Percentiles rank a stretch among this genome's conserved stretches.
Evolutionary conservation across 1,284 basidiomycete species (phyloP).

Genomic region (Cutaneotrichosporon sp.): DNA sequence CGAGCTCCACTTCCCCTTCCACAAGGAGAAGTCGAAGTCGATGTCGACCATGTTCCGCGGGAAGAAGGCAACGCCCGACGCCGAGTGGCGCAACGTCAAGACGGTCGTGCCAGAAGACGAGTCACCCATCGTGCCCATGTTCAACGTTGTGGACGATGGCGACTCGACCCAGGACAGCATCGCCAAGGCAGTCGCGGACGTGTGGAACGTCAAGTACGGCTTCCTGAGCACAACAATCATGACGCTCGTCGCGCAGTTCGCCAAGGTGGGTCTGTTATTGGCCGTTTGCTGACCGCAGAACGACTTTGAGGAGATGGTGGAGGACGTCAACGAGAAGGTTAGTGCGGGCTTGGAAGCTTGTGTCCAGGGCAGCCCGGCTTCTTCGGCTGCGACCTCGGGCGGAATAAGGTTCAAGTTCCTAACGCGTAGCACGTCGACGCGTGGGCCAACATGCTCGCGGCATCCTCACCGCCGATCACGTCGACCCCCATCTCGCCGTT

Average conservation of each 20-base stretch:
- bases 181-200: slow-evolving; percentile 69
- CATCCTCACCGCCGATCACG: slow-evolving; percentile 70
- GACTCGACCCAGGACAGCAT: slow-evolving; percentile 73
- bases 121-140: slow-evolving; percentile 68
- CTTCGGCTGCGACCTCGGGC: neutral
- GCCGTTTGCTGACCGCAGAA: slow-evolving; percentile 8
- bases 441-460: slow-evolving; percentile 80
- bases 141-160: slow-evolving; percentile 82
- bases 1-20: slow-evolving; percentile 61
- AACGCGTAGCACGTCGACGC: slow-evolving; percentile 68
- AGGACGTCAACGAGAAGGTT: slow-evolving; percentile 27
- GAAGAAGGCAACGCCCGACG: slow-evolving; percentile 23
- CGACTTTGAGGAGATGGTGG: slow-evolving; percentile 25
- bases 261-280: slow-evolving; percentile 30
- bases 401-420: slow-evolving; percentile 31
- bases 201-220: slow-evolving; percentile 81
- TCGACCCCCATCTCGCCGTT: slow-evolving; percentile 78
- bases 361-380: neutral
- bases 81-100: slow-evolving; percentile 42
- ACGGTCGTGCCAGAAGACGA: slow-evolving; percentile 60
- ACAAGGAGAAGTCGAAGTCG: slow-evolving; percentile 5
- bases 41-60: slow-evolving; percentile 22
- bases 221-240: slow-evolving; percentile 76
- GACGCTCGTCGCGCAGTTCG: slow-evolving; percentile 54
- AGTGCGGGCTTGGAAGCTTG: neutral